These are phyloP conservation scores for Annulohypoxylon truncatum DNA, from an alignment of 2,329 filamentous ascomycete genomes.

Conservation along the genomic window DNA sequence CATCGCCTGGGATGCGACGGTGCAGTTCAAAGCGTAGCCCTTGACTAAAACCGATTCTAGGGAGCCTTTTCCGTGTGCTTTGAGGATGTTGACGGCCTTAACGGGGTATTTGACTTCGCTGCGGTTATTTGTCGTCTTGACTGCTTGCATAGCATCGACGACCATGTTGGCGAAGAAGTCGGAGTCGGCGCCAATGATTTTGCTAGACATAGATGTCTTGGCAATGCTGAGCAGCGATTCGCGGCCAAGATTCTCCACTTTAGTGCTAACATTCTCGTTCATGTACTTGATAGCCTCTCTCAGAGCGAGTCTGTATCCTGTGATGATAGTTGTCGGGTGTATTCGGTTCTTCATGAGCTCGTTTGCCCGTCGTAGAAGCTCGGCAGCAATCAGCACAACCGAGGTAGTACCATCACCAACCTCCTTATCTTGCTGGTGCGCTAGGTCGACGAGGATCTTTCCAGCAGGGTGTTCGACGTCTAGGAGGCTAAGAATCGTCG, in stretches of 20 bases:
- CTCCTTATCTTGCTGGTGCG: conserved; percentile 98
- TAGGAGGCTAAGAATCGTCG: conserved; percentile 92
- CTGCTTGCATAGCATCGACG: conserved; percentile 93
- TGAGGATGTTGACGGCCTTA: conserved; percentile 98
- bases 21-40: conserved; percentile 98
- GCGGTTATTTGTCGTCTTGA: conserved; percentile 92
- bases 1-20: conserved; percentile 98
- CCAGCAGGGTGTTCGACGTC: conserved; percentile 98
- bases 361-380: conserved; percentile 92
- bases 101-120: conserved; percentile 96
- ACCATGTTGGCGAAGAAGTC: conserved; percentile 99
- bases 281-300: conserved; percentile 98
- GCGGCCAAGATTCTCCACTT: conserved; percentile 89
- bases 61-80: conserved; percentile 94
- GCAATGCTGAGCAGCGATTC: conserved; percentile 95
- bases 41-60: conserved; percentile 91
- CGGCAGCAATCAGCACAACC: conserved; percentile 95
- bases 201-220: conserved; percentile 99
- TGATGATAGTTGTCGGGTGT: conserved; percentile 99
- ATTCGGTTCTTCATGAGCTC: conserved; percentile 99
- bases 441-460: conserved; percentile 97
- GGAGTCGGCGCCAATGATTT: conserved; percentile 95
- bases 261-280: conserved; percentile 97
- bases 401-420: conserved; percentile 98
- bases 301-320: conserved; percentile 93